Conservation (phyloP, 495 filamentous ascomycete species). For the Tuber aestivum region DNA sequence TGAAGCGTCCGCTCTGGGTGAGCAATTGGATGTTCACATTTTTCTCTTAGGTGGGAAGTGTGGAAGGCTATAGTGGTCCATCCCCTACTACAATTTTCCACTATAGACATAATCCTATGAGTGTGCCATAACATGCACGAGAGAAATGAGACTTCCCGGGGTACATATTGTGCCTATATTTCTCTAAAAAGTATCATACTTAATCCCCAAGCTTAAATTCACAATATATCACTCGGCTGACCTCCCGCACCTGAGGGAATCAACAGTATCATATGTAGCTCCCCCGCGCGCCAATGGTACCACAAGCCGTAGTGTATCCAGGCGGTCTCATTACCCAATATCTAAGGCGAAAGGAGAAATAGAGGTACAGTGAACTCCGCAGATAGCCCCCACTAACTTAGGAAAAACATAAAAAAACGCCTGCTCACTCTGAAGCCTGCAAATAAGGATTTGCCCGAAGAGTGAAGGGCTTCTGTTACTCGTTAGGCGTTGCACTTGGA, state of each 20-base stretch:
- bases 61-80: not conserved
- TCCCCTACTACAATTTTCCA: not conserved
- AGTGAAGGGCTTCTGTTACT: no score
- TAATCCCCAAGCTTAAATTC: not conserved
- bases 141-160: not conserved
- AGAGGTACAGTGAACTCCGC: no score
- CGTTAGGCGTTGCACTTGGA: no score
- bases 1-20: not conserved
- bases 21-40: not conserved
- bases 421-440: no score
- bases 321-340: not conserved
- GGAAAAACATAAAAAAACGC: no score
- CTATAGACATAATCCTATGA: not conserved
- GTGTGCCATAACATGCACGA: not conserved
- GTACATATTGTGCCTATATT: not conserved
- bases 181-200: not conserved
- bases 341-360: no score
- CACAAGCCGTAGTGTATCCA: not conserved
- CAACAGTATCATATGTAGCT: no score
- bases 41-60: not conserved
- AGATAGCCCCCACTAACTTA: no score
- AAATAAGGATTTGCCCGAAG: no score
- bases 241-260: no score
- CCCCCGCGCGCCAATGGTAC: not conserved
- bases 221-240: not conserved